Evolutionary conservation across 306 rosid genomes (phyloP), one percentile per base, ranked within the genome.

Genomic region (Lablab purpureus): DNA sequence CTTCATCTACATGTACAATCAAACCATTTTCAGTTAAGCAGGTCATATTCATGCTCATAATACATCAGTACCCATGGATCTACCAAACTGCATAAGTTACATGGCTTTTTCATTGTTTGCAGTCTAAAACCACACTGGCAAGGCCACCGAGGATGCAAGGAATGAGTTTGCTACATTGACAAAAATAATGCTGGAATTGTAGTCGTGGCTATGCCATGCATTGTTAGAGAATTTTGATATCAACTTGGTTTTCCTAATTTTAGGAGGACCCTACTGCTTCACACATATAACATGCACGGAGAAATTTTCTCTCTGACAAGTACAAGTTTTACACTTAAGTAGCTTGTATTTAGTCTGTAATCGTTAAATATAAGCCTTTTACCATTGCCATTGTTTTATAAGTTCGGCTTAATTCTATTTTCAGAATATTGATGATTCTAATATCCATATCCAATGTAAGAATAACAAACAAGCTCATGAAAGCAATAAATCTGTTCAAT

Each of bases 41-140:
- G 37, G 75, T 14, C 41, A 76, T 27, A 32, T 37, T 18, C 60
- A 54, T 68, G 76, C 6, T 72, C 78, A 72, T 30, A 76, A 66
- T 65, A 55, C 25, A 71, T 10, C 72, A 41, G 32, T 45, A 32
- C 50, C 21, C 19, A 41, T 51, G 21, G 41, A 65, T 46, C 49
- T 49, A 50, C 27, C 58, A 63, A 40, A 40, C 34, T 49, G 78
- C 27, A 37, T 34, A 22, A 32, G 37, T 19, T 60, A 18, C 40
- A 28, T 60, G 7, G 21, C 19, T 27, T 60, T 27, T 28, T 18
- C 37, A 56, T 10, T 21, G 62, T 22, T 4, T 6, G 7, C 30
- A 58, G 34, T 23, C 7, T 19, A 58, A 32, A 18, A 71, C 10
- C 76, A 50, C 32, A 47, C 76, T 51, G 34, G 64, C 63, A 50